A percentile compares a stretch with the other conserved stretches of the same genome.
Evolutionary conservation across 441 rosid species (phyloP).

Genomic region (Brassica hybrid): DNA sequence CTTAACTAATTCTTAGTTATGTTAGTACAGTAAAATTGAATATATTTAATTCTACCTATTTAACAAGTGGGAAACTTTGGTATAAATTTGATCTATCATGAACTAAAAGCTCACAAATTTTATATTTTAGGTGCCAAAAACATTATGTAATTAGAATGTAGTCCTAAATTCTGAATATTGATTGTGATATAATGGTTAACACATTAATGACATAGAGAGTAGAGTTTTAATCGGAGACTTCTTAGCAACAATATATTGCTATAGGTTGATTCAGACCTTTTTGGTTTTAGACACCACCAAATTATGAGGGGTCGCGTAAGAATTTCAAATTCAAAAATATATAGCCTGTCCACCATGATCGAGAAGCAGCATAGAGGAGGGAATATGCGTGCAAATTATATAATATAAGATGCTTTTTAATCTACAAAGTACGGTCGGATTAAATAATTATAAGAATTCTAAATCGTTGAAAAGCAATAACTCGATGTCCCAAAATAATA

Average conservation of each 20-base stretch:
- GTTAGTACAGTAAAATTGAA: too few species aligned
- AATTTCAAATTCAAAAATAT: background rate
- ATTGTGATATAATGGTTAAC: too few species aligned
- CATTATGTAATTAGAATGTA: background rate
- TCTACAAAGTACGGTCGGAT: background rate
- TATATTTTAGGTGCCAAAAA: too few species aligned
- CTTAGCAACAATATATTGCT: background rate
- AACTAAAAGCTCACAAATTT: too few species aligned
- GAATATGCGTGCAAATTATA: constrained; percentile 23
- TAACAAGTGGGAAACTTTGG: too few species aligned
- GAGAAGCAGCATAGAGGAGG: constrained; percentile 31
- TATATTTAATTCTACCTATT: too few species aligned
- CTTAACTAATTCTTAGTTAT: too few species aligned
- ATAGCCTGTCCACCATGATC: constrained; percentile 27
- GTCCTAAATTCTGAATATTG: too few species aligned
- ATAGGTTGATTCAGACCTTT: background rate
- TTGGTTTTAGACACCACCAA: background rate
- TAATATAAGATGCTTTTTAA: background rate
- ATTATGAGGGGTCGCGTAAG: background rate
- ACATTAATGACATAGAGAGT: too few species aligned
- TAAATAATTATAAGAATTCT: background rate
- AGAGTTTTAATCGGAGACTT: too few species aligned
- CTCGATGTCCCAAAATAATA: background rate
- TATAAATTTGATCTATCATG: too few species aligned
- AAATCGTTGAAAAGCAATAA: constrained; percentile 16